Conservation (phyloP, 495 filamentous ascomycete species). For the Aspergillus baeticus region DNA sequence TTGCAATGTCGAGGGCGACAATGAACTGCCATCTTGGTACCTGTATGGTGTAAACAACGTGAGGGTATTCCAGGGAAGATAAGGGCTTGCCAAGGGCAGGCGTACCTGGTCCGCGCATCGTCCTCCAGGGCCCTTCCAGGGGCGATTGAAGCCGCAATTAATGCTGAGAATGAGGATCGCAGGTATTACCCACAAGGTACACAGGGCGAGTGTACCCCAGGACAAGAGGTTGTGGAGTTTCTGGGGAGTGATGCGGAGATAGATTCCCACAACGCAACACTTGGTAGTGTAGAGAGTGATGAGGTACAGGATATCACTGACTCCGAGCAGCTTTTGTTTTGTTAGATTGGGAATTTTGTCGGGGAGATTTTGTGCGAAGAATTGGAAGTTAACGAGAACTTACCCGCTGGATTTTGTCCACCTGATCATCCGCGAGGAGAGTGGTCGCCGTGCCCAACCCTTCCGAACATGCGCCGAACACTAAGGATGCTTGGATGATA, state of each 20-base stretch:
- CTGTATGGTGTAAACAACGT: conserved; percentile 15
- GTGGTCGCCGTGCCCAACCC: conserved; percentile 43
- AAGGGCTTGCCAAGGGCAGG: background rate
- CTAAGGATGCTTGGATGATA: conserved; percentile 32
- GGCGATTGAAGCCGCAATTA: conserved; percentile 39
- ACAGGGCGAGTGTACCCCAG: conserved; percentile 31
- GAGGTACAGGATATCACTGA: conserved; percentile 44
- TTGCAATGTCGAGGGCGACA: conserved; percentile 40
- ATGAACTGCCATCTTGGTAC: conserved; percentile 44
- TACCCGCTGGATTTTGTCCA: conserved; percentile 30
- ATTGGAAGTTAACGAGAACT: background rate
- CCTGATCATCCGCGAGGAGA: conserved; percentile 27
- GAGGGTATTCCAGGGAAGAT: background rate
- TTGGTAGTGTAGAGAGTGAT: conserved; percentile 46
- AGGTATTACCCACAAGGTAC: conserved; percentile 35
- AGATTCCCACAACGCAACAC: conserved; percentile 45
- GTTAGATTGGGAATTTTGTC: background rate
- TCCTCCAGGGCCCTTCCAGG: conserved; percentile 34
- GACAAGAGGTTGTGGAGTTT: conserved; percentile 40
- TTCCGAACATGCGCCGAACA: conserved; percentile 34
- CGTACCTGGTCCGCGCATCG: conserved; percentile 39
- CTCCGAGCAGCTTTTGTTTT: conserved; percentile 30
- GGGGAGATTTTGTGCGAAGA: background rate
- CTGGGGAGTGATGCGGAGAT: conserved; percentile 47
- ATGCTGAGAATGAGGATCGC: conserved; percentile 36